Base-by-base conservation (phyloP, 139 green algal species). In the Volvox africanus region DNA sequence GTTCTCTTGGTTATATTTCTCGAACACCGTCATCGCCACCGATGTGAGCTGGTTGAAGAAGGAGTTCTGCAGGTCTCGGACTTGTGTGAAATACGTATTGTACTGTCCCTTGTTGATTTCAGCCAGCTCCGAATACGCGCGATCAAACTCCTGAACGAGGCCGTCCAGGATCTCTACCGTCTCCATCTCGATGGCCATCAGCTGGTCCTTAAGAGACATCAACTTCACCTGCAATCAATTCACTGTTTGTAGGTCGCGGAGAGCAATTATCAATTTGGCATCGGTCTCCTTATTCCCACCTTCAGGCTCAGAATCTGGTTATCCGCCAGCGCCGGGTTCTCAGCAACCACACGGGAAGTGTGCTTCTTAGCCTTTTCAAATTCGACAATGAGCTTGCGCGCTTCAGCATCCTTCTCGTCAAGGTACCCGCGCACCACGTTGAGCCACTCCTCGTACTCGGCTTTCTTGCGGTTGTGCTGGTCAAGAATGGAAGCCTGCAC, bases 81-180 rank as follows among this genome's bases (percentile, higher is more conserved):
- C 95, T 91, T 96, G 94, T 24, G 93, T 93, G 89, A 97, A 97
- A 93, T 94, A 97, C 1, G 90, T 93, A 78, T 94, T 97, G 93
- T 96, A 97, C 83, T 95, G 83, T 18, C 87, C 82, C 92, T 97
- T 97, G 93, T 96, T 97, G 17, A 78, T 71, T 69, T 97, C 96
- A 17, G 94, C 94, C 24, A 98, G 92, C 80, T 97, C 95, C 55
- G 75, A 93, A 95, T 97, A 97, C 91, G 94, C 95, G 86, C 94
- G 91, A 93, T 98, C 96, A 93, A 97, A 97, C 88, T 98, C 95
- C n/a, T 93, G 89, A 85, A 97, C 77, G 76, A 96, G 89, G n/a
- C 96, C 95, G 1, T 88, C 88, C 76, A 94, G 82, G 87, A 95
- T 79, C 92, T 98, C 97, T 89, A 96, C 90, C 17, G 89, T 73